Evolutionary conservation across 805 yeast genomes (phyloP), one percentile per base, ranked within the genome.

Genomic region (Candida sphagnicola): DNA sequence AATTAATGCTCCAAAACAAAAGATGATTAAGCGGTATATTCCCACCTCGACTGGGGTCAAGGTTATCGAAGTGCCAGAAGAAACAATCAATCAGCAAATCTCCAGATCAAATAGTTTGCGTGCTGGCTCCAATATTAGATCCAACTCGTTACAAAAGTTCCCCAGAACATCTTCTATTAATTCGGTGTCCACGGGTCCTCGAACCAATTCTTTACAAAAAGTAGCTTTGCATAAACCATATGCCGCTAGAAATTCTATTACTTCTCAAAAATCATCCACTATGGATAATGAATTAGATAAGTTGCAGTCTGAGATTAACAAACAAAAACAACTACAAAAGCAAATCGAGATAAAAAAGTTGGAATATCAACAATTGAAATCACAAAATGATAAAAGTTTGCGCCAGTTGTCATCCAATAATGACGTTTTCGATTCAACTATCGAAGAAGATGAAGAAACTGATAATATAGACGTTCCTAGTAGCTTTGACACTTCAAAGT

Each of bases 11-110:
- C 45, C 44, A 5, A 26, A 26, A n/a, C 29, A 10, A n/a, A 33
- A 16, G 39, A 81, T 75, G 62, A 74, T 82, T 8, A 82, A 80
- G 47, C 81, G 77, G 45, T 84, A 83, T 61, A 71, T 84, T 33
- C 91, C 93, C 2, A 81, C 88, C 2, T 80, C 85, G 3, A 71
- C 77, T 48, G 93, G 93, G 11, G 67, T 84, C 39, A 74, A 80
- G 35, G 70, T 82, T 8, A 66, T 84, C 4, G 90, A 84, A 48
- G 89, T 84, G 3, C 85, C 88, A 0, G 72, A 64, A 40, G 72
- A 70, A 10, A 50, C 56, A 28, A 53, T 61, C 41, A 54, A 63
- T 35, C 53, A 59, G 42, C 72, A 67, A 39, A 54, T 69, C 12
- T 63, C 67, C 1, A 49, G 74, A 35, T 55, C 57, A 37, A 69